Evolutionary conservation across 352 stramenopile genomes (phyloP), one percentile per base, ranked within the genome.

Genomic region (Phytophthora brassicae): DNA sequence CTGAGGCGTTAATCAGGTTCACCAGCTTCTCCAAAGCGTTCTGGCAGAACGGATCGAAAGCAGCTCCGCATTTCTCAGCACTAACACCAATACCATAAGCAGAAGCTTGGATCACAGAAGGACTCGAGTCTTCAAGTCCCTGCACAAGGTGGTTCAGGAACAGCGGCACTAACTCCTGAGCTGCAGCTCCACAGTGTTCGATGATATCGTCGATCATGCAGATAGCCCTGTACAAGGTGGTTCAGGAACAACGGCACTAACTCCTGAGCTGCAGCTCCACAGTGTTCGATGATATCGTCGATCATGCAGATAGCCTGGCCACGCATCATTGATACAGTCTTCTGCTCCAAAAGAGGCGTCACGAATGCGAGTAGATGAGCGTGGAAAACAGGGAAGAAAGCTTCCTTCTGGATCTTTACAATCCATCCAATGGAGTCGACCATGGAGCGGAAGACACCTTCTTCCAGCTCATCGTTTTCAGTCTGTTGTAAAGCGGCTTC

Each of bases 161-260:
- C 28, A 79, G 55, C 9, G 86, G 81, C 31, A 94, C 64, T n/a
- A 93, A 65, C 74, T 90, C 80, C 68, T 89, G 79, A 1, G 81
- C 77, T 14, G 75, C 71, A 49, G 60, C 66, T 35, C 80, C 84
- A 54, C 86, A 91, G 76, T 93, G 84, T 70, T 95, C 86, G 45
- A 95, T 89, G 46, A 95, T 77, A 67, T 95, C 86, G 62, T 95
- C 86, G 42, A 95, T 79, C 75, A 92, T n/a, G n/a, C n/a, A n/a
- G n/a, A n/a, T n/a, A n/a, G n/a, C 83, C 82, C 29, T 82, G 73
- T 42, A 92, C 66, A 9, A 95, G 68, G 67, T 94, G 83, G 28
- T 66, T 68, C 46, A 93, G 68, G 56, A 95, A 90, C 28, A 79
- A 53, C 9, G 86, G 81, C 31, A 94, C 64, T n/a, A 93, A 65